phyloP scores from a whole-genome alignment of 768 basidiomycete species.

The Leccinum disarticulatum region DNA sequence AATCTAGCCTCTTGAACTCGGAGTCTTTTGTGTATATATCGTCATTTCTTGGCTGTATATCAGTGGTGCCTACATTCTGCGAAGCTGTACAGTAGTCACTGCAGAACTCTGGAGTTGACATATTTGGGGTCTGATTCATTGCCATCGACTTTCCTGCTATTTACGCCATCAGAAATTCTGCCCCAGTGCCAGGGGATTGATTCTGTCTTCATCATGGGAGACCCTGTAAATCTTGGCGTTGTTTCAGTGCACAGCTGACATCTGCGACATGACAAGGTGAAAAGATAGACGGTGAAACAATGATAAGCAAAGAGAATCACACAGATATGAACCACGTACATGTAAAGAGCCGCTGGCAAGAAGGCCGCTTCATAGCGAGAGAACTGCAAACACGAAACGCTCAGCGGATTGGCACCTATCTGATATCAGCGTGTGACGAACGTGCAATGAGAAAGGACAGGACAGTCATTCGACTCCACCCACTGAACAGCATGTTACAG shows the following conservation, averaged over 20 bases:
- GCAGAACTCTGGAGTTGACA: not conserved
- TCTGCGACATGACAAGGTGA: constrained; percentile 25
- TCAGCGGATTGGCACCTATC: not conserved
- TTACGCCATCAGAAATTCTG: constrained; percentile 30
- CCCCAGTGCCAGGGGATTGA: constrained; percentile 68
- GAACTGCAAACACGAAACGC: not conserved
- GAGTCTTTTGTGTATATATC: constrained; percentile 5
- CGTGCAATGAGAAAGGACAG: not conserved
- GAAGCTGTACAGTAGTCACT: not conserved
- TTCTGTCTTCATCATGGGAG: constrained; percentile 49
- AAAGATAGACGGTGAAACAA: not conserved
- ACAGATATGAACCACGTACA: not conserved
- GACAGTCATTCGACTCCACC: not conserved
- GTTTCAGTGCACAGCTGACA: constrained; percentile 64
- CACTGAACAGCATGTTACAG: not conserved
- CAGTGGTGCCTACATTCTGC: not conserved
- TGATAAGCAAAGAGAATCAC: not conserved
- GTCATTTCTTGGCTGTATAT: constrained; percentile 9
- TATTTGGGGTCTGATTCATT: not conserved
- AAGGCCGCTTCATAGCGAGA: not conserved
- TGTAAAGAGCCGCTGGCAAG: not conserved
- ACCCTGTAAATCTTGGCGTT: constrained; percentile 71
- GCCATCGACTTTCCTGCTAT: constrained; percentile 5
- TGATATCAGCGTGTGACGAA: not conserved
- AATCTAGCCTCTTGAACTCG: constrained; percentile 45